Evolutionary conservation across 1,139 yeast genomes (phyloP), one percentile per base, ranked within the genome.

Genomic region (Debaryomyces udenii): DNA sequence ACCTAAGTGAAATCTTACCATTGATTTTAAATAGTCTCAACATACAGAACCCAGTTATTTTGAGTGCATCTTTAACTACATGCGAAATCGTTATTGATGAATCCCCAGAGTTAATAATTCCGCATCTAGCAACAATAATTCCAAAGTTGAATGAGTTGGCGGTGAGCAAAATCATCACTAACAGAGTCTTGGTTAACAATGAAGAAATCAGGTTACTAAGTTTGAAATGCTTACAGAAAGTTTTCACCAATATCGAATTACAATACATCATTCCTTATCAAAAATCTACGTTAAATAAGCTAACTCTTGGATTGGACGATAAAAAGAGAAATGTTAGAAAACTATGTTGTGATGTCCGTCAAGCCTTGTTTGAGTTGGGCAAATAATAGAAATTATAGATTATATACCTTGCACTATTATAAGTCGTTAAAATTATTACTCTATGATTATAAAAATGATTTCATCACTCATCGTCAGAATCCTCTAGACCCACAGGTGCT

Each of bases 281-380:
- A 53, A 56, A 61, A 5, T 61, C 59, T 3, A 71, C 87, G 6
- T 68, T 88, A 33, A 61, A 54, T 18, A 72, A 70, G 7, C 65
- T 88, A 39, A 68, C 66, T 2, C 56, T 54, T 1, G 82, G 77
- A 1, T 67, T 93, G 48, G 96, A 87, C 50, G 97, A 93, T 58
- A 77, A 74, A 40, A 83, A 75, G 56, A 77, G 99, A 59, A 65
- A 62, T 4, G 88, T 93, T 2, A 77, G 99, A 53, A 83, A 81
- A 56, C 75, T 80, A 40, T 85, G 91, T 6, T 82, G 86, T 41
- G 88, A 85, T 51, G 80, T 93, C 39, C 78, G 96, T 55, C 98
- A 93, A 57, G 68, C 74, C 2, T 83, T 80, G 49, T 86, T 67
- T 59, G 94, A 86, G 50, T 52, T 77, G 43, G 69, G 68, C 18